phyloP scores from a whole-genome alignment of 1,139 yeast genomes.

The Yamadazyma membranifaciens region DNA sequence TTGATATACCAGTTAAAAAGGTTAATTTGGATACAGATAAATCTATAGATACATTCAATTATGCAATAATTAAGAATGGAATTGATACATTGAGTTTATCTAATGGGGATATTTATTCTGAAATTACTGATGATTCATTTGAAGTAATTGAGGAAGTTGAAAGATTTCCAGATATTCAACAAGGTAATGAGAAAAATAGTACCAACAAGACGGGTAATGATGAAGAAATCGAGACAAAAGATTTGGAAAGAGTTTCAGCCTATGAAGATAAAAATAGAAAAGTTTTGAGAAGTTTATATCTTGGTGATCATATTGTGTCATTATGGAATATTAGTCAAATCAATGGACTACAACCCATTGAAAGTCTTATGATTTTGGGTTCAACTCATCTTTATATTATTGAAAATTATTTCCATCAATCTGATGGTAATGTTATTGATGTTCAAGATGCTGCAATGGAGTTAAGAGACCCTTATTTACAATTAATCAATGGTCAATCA shows the following conservation, averaged over 20 bases:
- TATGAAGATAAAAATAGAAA: conserved; percentile 72
- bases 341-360: conserved; percentile 68
- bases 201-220: conserved; percentile 11
- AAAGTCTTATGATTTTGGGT: conserved; percentile 72
- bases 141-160: conserved; percentile 33
- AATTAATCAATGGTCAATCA: conserved; percentile 47
- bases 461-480: conserved; percentile 65
- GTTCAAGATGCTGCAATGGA: conserved; percentile 61
- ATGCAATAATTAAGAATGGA: conserved; percentile 20
- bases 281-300: conserved; percentile 62
- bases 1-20: conserved; percentile 36
- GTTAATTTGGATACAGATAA: conserved; percentile 7
- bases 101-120: conserved; percentile 14
- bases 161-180: conserved; percentile 17
- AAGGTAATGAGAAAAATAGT: conserved; percentile 6
- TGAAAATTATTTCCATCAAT: conserved; percentile 62
- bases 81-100: conserved; percentile 29
- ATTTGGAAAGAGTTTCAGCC: conserved; percentile 19
- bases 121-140: conserved; percentile 11
- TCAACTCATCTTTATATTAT: conserved; percentile 61
- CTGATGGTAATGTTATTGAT: conserved; percentile 63
- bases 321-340: conserved; percentile 77
- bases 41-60: conserved; percentile 17
- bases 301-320: conserved; percentile 68
- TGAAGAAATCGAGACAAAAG: conserved; percentile 14